Conservation (phyloP, 1,284 basidiomycete species). For the Pseudozyma tsukubaensis region DNA sequence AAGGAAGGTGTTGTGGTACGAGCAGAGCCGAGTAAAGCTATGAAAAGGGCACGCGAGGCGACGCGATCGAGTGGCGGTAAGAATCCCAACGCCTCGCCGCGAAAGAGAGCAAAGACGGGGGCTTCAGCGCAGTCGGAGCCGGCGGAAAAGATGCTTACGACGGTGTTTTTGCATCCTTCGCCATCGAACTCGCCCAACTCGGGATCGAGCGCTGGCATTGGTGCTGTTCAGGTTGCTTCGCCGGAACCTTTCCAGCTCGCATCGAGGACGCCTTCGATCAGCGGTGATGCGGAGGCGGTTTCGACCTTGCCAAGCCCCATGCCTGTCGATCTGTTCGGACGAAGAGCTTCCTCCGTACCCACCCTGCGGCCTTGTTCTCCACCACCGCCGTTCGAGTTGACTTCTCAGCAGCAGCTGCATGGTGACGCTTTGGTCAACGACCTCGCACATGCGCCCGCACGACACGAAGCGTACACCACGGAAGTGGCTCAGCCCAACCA, state of each 20-base stretch:
- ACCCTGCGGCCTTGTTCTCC: slow-evolving; percentile 18
- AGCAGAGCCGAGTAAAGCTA: slow-evolving; percentile 12
- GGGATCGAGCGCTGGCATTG: background rate
- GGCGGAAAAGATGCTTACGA: slow-evolving; percentile 21
- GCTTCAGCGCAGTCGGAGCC: background rate
- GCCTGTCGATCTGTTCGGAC: slow-evolving; percentile 5
- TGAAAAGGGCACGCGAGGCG: slow-evolving; percentile 33
- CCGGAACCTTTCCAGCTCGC: slow-evolving; percentile 21
- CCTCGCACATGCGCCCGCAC: no score
- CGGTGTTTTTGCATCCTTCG: slow-evolving; percentile 35
- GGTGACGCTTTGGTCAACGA: no score
- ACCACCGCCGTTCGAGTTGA: slow-evolving; percentile 7
- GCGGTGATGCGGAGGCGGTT: background rate
- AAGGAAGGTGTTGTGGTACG: slow-evolving; percentile 41
- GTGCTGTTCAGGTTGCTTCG: slow-evolving; percentile 4
- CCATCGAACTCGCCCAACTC: slow-evolving; percentile 19
- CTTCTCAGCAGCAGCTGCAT: background rate
- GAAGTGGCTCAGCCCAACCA: background rate
- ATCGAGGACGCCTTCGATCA: slow-evolving; percentile 13
- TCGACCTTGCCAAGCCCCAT: background rate
- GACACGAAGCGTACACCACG: no score
- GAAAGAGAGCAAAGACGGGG: slow-evolving; percentile 14
- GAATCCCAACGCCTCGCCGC: background rate
- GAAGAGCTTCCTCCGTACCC: slow-evolving; percentile 29
- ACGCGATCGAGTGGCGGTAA: slow-evolving; percentile 6